Conservation (phyloP, 805 yeast species). For the Scheffersomyces amazonensis region DNA sequence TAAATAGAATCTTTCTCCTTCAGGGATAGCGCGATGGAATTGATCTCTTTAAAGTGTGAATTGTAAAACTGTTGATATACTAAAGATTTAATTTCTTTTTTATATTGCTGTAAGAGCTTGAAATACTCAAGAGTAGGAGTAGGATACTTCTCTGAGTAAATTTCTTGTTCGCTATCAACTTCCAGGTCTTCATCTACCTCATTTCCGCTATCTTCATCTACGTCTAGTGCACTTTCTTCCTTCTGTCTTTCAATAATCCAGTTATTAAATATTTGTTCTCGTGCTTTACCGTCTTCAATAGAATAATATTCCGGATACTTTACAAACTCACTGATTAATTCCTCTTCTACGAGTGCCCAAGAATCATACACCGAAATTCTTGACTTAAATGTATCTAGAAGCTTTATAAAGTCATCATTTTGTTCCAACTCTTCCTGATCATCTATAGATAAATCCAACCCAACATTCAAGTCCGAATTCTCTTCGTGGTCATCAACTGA, state of each 20-base stretch:
- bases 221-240: conserved; percentile 1
- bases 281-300: conserved; percentile 12
- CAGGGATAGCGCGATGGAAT: conserved; percentile 10
- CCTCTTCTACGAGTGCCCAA: conserved; percentile 38
- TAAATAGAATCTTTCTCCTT: conserved; percentile 21
- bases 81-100: conserved; percentile 22
- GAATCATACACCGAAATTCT: conserved; percentile 32
- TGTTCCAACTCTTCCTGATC: conserved; percentile 5
- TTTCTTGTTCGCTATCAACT: conserved; percentile 4
- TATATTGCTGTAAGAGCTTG: conserved; percentile 24
- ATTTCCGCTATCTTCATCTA: conserved; percentile 3
- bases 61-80: conserved; percentile 26
- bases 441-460: conserved; percentile 12
- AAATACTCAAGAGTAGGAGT: conserved; percentile 18
- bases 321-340: conserved; percentile 23
- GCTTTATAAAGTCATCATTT: conserved; percentile 15
- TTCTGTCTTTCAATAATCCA: conserved; percentile 17
- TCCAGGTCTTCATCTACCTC: conserved; percentile 2
- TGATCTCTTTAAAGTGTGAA: conserved; percentile 11
- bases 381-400: conserved; percentile 22
- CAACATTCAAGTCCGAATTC: conserved; percentile 5
- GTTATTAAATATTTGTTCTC: conserved; percentile 21
- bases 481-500: conserved; percentile 3
- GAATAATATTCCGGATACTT: conserved; percentile 26
- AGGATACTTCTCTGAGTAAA: conserved; percentile 14